These are phyloP conservation scores for Flaveria bidentis DNA, from an alignment of 129 eudicot species.

Conservation along the genomic window DNA sequence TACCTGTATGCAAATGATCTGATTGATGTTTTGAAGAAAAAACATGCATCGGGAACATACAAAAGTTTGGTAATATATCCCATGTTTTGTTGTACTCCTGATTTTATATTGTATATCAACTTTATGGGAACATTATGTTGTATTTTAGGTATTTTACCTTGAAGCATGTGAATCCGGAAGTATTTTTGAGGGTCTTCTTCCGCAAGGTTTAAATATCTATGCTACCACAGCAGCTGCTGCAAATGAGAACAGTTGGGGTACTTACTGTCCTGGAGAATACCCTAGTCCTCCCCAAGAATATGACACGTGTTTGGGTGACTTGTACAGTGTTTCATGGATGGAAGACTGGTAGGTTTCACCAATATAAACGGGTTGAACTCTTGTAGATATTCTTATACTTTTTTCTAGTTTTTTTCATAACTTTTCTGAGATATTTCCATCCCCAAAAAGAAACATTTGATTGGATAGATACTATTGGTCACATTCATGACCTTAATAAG, in stretches of 20 bases:
- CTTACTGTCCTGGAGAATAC: conserved; percentile 85
- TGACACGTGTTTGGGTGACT: conserved; percentile 93
- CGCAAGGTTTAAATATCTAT: conserved; percentile 80
- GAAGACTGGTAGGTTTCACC: conserved; percentile 71
- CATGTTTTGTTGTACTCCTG: conserved; percentile 2
- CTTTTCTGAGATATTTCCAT: neutral
- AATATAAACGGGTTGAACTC: conserved; percentile 4
- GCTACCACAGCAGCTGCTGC: conserved; percentile 95
- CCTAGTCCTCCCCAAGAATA: conserved; percentile 87
- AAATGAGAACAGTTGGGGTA: conserved; percentile 92
- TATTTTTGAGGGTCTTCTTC: conserved; percentile 88
- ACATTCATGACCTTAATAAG: neutral
- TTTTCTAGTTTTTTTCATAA: neutral
- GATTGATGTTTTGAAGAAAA: conserved; percentile 63
- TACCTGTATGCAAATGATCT: conserved; percentile 76
- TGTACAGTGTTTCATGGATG: conserved; percentile 98
- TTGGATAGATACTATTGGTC: conserved; percentile 6
- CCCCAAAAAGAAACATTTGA: neutral
- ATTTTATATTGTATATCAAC: conserved; percentile 11
- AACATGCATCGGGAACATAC: conserved; percentile 84
- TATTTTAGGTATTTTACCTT: conserved; percentile 75
- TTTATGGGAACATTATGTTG: conserved; percentile 9
- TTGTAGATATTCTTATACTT: neutral
- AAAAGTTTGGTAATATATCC: conserved; percentile 78
- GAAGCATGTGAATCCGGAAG: conserved; percentile 99